phyloP scores from a whole-genome alignment of 176 grass and related monocot species.

The Oropetium thomaeum region DNA sequence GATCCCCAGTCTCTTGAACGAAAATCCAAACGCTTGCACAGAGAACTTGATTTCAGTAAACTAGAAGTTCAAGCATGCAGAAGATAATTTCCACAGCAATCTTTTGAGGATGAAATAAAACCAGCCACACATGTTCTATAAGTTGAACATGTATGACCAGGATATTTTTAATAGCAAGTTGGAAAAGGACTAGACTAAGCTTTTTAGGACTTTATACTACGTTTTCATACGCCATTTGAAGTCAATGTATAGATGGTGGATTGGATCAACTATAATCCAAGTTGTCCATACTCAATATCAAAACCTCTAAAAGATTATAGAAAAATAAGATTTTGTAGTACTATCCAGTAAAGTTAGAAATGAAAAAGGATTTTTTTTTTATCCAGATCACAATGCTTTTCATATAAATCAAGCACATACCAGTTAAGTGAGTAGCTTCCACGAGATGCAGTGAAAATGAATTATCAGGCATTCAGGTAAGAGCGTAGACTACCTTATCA shows the following conservation, averaged over 20 bases:
- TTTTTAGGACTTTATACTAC: background rate
- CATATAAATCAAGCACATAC: background rate
- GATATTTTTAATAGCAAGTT: background rate
- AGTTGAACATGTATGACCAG: background rate
- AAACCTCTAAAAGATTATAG: background rate
- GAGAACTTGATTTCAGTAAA: background rate
- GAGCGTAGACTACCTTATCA: constrained; percentile 49
- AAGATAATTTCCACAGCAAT: background rate
- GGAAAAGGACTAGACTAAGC: too few relatives aligned
- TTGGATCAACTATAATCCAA: background rate
- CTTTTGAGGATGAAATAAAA: background rate
- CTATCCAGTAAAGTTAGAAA: background rate
- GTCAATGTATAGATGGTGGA: background rate
- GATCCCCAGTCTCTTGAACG: constrained; percentile 83
- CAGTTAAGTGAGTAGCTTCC: background rate
- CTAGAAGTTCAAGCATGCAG: background rate
- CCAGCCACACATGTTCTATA: background rate
- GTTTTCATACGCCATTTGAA: background rate
- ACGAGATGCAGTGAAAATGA: background rate
- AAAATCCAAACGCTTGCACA: constrained; percentile 50
- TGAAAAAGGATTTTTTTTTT: too few relatives aligned
- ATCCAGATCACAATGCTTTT: background rate
- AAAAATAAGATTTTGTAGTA: background rate
- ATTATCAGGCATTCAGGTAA: background rate
- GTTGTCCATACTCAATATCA: too few relatives aligned